Base-by-base conservation (phyloP, 2,329 filamentous ascomycete species). In the Remersonia thermophila region DNA sequence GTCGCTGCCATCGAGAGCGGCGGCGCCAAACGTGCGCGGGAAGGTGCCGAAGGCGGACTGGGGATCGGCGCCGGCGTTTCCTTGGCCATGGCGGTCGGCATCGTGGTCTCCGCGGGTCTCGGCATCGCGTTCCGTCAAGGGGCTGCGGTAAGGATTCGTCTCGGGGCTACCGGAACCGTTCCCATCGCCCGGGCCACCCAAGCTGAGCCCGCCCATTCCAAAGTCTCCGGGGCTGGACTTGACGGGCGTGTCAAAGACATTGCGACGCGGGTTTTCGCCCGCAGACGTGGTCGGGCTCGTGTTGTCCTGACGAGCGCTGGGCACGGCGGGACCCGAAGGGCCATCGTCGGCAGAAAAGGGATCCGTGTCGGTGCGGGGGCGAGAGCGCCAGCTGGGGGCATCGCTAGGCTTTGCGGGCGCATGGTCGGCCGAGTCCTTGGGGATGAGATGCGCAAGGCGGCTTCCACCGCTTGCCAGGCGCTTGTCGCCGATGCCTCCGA, bases 121-220 rank as follows among this genome's bases (percentile, higher is more conserved):
- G 25, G 65, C 65, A 23, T 23, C n/a, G 30, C 77, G 77, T 17
- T 86, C 81, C 27, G 80, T 82, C 7, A 82, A 76, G 2, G 91
- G 91, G 55, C 89, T 96, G 45, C 87, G 83, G 55, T 91, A 98
- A 2, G 91, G 91, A 53, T 98, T 98, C 3, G 91, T 96, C 51
- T 93, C 84, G 9, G 91, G 91, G 55, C 89, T 96, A 52, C 84
- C 73, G 0, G 83, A 80, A 40, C 85, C 83, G 45, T 78, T 67
- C n/a, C 67, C 66, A 30, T 75, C 69, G 27, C 73, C 67, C 33
- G 76, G 66, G 34, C 33, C 68, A 57, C 54, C 75, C 52, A 65
- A 67, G 58, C 59, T 71, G 49, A 71, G 65, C 48, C 72, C 71
- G 11, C 71, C 62, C 69, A 79, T 75, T 30, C 74, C 73, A 48